These are phyloP conservation scores for Colletotrichum trifolii DNA, from an alignment of 2,329 filamentous ascomycete species.

Conservation along the genomic window DNA sequence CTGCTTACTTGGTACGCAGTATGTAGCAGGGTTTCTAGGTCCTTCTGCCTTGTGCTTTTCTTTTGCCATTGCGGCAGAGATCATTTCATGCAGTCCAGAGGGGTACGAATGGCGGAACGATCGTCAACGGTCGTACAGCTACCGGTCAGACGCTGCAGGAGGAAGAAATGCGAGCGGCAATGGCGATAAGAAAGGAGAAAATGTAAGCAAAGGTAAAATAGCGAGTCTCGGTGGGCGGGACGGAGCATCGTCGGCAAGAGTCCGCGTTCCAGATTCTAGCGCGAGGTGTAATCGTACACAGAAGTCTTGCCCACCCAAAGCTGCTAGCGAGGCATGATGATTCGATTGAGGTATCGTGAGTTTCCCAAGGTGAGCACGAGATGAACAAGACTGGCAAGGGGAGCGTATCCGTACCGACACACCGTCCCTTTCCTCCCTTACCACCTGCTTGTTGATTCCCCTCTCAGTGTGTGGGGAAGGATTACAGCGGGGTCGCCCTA, in stretches of 20 bases:
- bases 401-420: constrained; percentile 17
- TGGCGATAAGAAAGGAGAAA: constrained; percentile 2
- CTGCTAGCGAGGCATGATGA: neutral
- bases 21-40: no score
- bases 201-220: neutral
- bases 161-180: neutral
- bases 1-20: neutral
- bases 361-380: neutral
- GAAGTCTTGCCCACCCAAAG: no score
- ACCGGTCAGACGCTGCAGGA: neutral
- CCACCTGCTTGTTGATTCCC: no score
- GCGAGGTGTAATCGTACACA: neutral
- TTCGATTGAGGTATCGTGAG: constrained; percentile 20
- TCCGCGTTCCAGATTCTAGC: constrained; percentile 17
- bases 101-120: neutral
- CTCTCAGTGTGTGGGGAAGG: constrained; percentile 14
- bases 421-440: neutral
- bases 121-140: constrained; percentile 16
- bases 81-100: constrained; percentile 7
- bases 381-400: neutral
- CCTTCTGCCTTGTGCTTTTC: neutral
- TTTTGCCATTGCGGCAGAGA: constrained; percentile 20
- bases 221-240: neutral
- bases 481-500: neutral
- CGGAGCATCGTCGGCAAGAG: constrained; percentile 19